Conservation (phyloP, 345 rosid species). For the Bruguiera parviflora region DNA sequence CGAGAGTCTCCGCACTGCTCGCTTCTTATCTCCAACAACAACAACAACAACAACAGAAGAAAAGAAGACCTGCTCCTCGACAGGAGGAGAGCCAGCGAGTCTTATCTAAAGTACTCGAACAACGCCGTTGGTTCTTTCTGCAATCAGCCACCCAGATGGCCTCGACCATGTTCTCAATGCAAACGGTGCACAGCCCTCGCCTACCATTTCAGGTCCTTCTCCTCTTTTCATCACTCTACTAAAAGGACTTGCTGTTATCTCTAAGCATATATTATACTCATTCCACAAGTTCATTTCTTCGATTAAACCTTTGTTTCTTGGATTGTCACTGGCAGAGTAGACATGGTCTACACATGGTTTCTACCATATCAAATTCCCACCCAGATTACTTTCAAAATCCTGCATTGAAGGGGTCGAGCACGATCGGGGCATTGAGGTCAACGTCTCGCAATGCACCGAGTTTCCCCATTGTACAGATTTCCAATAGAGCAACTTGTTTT, state of each 20-base stretch:
- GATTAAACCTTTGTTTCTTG: neutral
- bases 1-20: no score
- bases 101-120: neutral
- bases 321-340: constrained; percentile 28
- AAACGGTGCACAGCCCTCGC: constrained; percentile 41
- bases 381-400: constrained; percentile 26
- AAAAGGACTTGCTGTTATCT: neutral
- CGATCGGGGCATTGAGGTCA: constrained; percentile 42
- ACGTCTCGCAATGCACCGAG: constrained; percentile 43
- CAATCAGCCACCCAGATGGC: constrained; percentile 39
- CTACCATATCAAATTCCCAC: constrained; percentile 19
- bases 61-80: neutral
- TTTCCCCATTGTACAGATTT: constrained; percentile 33
- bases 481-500: constrained; percentile 28
- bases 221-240: neutral
- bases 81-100: neutral
- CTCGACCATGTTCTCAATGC: constrained; percentile 39
- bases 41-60: no score
- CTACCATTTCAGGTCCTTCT: constrained; percentile 44
- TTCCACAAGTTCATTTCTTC: neutral
- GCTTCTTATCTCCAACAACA: no score
- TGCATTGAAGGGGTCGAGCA: constrained; percentile 24
- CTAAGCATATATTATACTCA: neutral
- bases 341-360: constrained; percentile 17
- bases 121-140: neutral